phyloP scores from a whole-genome alignment of 139 green algal genomes.

The Edaphochlamys debaryana region DNA sequence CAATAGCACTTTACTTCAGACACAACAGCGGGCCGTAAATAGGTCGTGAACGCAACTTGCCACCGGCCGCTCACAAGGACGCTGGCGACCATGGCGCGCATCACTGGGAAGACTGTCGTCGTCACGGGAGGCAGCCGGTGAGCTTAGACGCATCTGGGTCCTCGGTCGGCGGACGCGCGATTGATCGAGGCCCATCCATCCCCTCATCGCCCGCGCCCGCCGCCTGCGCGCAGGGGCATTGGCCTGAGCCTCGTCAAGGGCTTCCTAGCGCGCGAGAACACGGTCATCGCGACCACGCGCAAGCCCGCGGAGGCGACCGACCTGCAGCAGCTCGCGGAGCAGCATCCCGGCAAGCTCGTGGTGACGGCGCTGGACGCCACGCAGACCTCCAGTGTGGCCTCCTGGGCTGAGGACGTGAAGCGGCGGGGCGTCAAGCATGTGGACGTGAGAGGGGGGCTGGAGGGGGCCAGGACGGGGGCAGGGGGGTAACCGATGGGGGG shows the following conservation, averaged over 20 bases:
- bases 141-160: not conserved
- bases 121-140: slow-evolving; percentile 45
- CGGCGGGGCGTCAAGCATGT: not conserved
- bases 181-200: not conserved
- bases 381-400: not conserved
- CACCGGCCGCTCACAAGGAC: too few relatives aligned
- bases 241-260: slow-evolving; percentile 46
- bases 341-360: not conserved
- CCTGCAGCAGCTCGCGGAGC: slow-evolving; percentile 1
- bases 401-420: slow-evolving; percentile 28
- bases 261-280: slow-evolving; percentile 40
- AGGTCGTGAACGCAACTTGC: too few relatives aligned
- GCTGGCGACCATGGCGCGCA: not conserved
- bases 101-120: slow-evolving; percentile 48
- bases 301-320: not conserved
- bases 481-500: too few relatives aligned
- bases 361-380: slow-evolving; percentile 25
- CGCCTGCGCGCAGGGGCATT: slow-evolving; percentile 32
- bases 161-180: not conserved
- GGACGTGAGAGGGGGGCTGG: slow-evolving; percentile 19
- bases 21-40: too few relatives aligned
- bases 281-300: slow-evolving; percentile 44
- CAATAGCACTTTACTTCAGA: too few relatives aligned
- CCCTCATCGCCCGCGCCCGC: not conserved
- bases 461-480: too few relatives aligned